Evolutionary conservation across 2,329 filamentous ascomycete genomes (phyloP).

Genomic region (Cadophora malorum): DNA sequence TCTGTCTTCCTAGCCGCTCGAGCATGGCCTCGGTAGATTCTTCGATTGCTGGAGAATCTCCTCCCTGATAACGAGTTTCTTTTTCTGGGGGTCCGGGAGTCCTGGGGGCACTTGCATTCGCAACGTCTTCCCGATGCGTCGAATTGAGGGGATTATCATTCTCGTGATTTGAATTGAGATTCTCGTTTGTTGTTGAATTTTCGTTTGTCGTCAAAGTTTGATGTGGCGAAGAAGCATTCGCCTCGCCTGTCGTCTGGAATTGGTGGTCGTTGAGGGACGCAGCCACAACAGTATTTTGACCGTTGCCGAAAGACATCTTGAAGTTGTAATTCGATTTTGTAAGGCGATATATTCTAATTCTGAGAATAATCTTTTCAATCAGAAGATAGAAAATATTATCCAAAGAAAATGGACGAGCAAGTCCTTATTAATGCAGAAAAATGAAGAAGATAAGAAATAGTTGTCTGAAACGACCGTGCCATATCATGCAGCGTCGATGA

Average conservation of each 20-base stretch:
- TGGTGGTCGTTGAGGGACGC: neutral
- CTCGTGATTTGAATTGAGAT: neutral
- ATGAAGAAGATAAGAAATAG: neutral
- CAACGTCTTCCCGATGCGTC: slow-evolving; percentile 17
- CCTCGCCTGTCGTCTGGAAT: neutral
- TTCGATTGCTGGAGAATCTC: slow-evolving; percentile 32
- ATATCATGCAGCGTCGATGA: slow-evolving; percentile 18
- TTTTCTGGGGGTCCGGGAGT: slow-evolving; percentile 26
- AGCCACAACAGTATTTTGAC: neutral
- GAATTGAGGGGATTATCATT: neutral
- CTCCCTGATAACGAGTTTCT: slow-evolving; percentile 23
- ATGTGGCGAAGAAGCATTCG: neutral
- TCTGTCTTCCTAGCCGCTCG: slow-evolving; percentile 62
- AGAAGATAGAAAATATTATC: neutral
- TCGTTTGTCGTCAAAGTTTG: slow-evolving; percentile 1
- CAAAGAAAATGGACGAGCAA: slow-evolving; percentile 7
- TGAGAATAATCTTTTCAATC: neutral
- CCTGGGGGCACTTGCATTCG: slow-evolving; percentile 19
- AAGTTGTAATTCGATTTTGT: neutral
- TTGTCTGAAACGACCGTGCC: slow-evolving; percentile 4
- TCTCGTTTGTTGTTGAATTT: slow-evolving; percentile 6
- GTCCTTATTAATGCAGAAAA: slow-evolving; percentile 10
- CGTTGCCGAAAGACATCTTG: slow-evolving; percentile 1
- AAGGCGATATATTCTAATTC: neutral
- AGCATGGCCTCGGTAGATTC: slow-evolving; percentile 48